phyloP scores from a whole-genome alignment of 805 yeast species.

The Ogataea zsoltii region DNA sequence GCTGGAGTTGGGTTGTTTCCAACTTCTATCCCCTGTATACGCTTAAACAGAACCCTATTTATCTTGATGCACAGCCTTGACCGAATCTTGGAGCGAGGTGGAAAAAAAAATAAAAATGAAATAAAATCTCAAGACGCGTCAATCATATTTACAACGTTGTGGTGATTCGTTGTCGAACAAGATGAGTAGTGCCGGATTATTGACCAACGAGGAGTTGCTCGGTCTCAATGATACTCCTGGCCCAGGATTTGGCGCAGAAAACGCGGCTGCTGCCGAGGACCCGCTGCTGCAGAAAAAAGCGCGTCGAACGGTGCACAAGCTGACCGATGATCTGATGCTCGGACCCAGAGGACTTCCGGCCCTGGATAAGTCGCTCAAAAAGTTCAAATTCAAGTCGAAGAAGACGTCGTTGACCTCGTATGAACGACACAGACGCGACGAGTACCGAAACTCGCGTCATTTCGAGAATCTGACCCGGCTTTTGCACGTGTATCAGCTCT shows the following conservation, averaged over 20 bases:
- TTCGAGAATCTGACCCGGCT: conserved; percentile 49
- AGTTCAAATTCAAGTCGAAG: conserved; percentile 34
- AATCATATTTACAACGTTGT: background rate
- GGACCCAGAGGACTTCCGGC: conserved; percentile 58
- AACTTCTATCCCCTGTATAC: too few relatives aligned
- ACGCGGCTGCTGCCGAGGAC: background rate
- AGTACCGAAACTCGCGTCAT: conserved; percentile 42
- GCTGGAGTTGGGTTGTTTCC: too few relatives aligned
- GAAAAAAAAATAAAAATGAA: too few relatives aligned
- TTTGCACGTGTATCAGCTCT: conserved; percentile 60
- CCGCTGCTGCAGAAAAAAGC: conserved; percentile 15
- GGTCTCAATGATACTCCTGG: conserved; percentile 24
- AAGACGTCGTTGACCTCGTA: conserved; percentile 28
- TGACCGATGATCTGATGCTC: conserved; percentile 53
- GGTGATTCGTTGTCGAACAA: background rate
- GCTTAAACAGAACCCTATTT: too few relatives aligned
- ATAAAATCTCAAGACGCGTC: background rate
- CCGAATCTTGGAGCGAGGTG: too few relatives aligned
- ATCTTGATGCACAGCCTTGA: too few relatives aligned
- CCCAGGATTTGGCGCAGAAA: background rate
- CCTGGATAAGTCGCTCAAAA: conserved; percentile 39
- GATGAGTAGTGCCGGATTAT: conserved; percentile 16
- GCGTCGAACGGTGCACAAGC: conserved; percentile 39
- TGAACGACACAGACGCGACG: conserved; percentile 16
- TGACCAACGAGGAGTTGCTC: conserved; percentile 31